phyloP scores from a whole-genome alignment of 768 basidiomycete species.

The Scleroderma citrinum region DNA sequence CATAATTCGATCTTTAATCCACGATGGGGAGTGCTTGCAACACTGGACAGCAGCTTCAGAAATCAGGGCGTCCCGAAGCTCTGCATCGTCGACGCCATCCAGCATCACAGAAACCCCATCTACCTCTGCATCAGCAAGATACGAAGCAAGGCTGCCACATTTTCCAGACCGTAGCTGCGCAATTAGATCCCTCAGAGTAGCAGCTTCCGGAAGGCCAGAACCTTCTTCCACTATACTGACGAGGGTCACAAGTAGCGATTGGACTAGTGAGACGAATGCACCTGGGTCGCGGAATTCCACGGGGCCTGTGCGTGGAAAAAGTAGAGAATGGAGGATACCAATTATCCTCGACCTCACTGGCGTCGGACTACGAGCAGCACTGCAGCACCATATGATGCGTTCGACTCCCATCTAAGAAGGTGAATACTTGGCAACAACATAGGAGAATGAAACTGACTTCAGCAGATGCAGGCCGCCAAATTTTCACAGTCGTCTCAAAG shows the following conservation, averaged over 20 bases:
- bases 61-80: conserved; percentile 42
- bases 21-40: conserved; percentile 42
- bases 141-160: conserved; percentile 42
- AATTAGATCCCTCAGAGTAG: conserved; percentile 38
- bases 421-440: not conserved
- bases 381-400: conserved; percentile 67
- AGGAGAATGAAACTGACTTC: conserved; percentile 39
- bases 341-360: conserved; percentile 45
- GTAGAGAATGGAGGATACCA: conserved; percentile 40
- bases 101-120: conserved; percentile 8
- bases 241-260: conserved; percentile 47
- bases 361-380: conserved; percentile 44
- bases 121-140: conserved; percentile 7
- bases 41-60: conserved; percentile 36
- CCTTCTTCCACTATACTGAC: conserved; percentile 19
- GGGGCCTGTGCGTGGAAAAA: conserved; percentile 39
- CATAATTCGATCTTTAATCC: conserved; percentile 46
- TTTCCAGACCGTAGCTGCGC: conserved; percentile 39
- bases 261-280: conserved; percentile 46
- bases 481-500: conserved; percentile 52
- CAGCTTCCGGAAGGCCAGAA: conserved; percentile 23
- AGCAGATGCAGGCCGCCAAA: conserved; percentile 47
- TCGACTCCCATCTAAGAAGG: conserved; percentile 42
- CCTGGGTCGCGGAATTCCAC: conserved; percentile 38
- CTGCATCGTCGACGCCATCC: conserved; percentile 8